Base-by-base conservation (phyloP, 441 rosid genomes). In the Hura crepitans region DNA sequence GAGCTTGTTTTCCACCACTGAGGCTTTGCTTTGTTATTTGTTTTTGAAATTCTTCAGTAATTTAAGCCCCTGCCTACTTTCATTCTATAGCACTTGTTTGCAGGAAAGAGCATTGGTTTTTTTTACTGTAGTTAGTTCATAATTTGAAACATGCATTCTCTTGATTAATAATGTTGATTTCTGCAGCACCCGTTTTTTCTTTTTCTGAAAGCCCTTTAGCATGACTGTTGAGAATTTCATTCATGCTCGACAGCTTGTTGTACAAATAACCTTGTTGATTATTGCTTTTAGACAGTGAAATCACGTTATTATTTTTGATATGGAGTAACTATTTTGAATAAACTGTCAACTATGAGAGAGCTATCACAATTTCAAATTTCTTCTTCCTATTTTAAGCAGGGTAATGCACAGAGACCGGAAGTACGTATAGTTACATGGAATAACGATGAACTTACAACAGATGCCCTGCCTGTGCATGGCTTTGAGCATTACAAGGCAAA, bases 401-500 rank as follows among this genome's bases (percentile, higher is more conserved):
- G 92, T 46, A 93, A 87, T 79, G 99, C 99, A 55, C 98, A 93
- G 78, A 85, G 95, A 78, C 98, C 99, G 64, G 99, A 96, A 84
- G 85, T 96, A 62, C 97, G 93, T 43, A 79, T 96, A 54, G 90
- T 96, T 58, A 83, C 91, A 51, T 93, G 99, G 99, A 93, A 84
- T 73, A 93, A 89, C 66, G 98, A 96, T 86, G 99, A 96, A 82
- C 91, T 96, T 77, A 85, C 97, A 50, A 89, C 91, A 33, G 99
- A 96, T 91, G 97, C 98, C 47, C 85, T 96, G 65, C 97, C 99
- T 33, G 92, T 93, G 35, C 97, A 83, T 82, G 97, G 98, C 56
- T 96, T 96, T 85, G 97, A 93, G 87, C 99, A 91, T 81, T 96
- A 91, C 85, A 89, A 87, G 80, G 98, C 97, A 65, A 89, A 96